Percentiles rank a stretch among this genome's conserved stretches.
These are phyloP conservation scores for Tetramitus jugosus DNA, from an alignment of 208 protist species.

Conservation along the genomic window DNA sequence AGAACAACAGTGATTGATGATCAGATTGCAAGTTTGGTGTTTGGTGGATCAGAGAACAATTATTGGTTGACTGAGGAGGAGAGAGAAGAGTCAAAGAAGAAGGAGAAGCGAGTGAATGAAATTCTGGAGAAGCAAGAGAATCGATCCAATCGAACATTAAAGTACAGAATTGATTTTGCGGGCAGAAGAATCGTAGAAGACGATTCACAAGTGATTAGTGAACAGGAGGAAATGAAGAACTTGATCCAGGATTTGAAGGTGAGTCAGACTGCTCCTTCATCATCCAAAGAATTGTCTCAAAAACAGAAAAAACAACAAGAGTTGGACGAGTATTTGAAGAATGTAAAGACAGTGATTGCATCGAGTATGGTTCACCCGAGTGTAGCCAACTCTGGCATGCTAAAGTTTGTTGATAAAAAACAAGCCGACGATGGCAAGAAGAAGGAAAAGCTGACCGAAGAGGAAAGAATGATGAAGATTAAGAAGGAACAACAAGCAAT, in stretches of 20 bases:
- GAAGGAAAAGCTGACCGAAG: neutral
- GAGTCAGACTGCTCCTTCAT: neutral
- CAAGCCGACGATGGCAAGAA: neutral
- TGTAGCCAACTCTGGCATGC: too few species aligned
- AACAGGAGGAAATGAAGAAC: neutral
- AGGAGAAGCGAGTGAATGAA: slow-evolving; percentile 28
- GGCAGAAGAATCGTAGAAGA: neutral
- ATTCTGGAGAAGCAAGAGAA: slow-evolving; percentile 3
- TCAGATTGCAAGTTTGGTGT: slow-evolving; percentile 31
- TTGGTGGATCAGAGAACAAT: slow-evolving; percentile 7
- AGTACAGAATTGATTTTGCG: slow-evolving; percentile 17
- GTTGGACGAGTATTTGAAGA: too few species aligned
- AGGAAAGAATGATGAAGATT: too few species aligned
- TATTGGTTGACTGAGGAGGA: slow-evolving; percentile 29
- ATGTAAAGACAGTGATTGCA: too few species aligned
- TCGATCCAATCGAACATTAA: neutral
- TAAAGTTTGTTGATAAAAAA: neutral
- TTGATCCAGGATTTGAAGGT: neutral
- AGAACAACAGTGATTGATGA: slow-evolving; percentile 35
- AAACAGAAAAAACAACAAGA: too few species aligned
- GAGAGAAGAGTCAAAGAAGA: slow-evolving; percentile 21
- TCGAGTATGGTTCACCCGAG: too few species aligned
- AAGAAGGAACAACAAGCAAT: too few species aligned
- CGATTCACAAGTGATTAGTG: neutral
- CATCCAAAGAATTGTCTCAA: too few species aligned